Conservation (phyloP, 345 rosid species). For the Euphorbia pulcherrima region DNA sequence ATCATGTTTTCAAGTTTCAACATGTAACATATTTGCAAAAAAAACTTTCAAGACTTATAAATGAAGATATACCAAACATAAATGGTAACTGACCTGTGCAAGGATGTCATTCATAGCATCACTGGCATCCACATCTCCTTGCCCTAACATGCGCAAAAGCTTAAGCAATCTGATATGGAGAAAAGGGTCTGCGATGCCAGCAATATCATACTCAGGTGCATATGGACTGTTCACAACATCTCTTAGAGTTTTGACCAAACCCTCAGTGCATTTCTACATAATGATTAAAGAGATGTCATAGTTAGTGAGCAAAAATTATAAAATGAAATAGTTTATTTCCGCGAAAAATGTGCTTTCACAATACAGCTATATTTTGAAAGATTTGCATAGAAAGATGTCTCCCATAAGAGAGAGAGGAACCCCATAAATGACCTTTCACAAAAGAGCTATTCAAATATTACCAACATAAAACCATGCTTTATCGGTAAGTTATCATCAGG, state of each 20-base stretch:
- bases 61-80: constrained; percentile 7
- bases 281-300: constrained; percentile 15
- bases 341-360: background rate
- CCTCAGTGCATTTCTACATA: constrained; percentile 81
- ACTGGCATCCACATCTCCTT: constrained; percentile 93
- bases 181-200: constrained; percentile 96
- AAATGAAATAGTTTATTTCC: background rate
- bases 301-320: background rate
- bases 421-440: constrained; percentile 14
- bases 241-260: constrained; percentile 78
- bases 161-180: constrained; percentile 94
- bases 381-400: background rate
- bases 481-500: background rate
- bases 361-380: background rate
- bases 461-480: background rate
- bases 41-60: background rate
- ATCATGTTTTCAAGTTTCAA: background rate
- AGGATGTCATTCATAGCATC: constrained; percentile 97
- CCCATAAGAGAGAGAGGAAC: background rate
- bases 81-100: constrained; percentile 71
- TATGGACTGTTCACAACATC: constrained; percentile 89
- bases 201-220: constrained; percentile 96
- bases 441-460: constrained; percentile 1
- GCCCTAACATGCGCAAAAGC: constrained; percentile 83
- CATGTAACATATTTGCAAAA: background rate